A percentile compares a stretch with the other conserved stretches of the same genome.
phyloP scores from a whole-genome alignment of 345 rosid genomes.

The Bruguiera sexangula region DNA sequence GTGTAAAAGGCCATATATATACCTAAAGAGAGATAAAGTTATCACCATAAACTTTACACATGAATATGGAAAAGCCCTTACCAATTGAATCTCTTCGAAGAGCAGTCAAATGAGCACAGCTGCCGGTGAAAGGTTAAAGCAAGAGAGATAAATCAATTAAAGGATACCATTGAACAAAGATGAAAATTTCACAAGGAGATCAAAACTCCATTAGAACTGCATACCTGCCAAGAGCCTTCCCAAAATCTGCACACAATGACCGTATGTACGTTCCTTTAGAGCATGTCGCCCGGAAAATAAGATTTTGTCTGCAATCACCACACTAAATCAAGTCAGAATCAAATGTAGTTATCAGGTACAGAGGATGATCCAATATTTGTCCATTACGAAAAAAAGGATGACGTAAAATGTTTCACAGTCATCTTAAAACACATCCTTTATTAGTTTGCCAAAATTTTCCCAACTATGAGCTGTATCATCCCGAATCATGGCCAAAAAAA shows the following conservation, averaged over 20 bases:
- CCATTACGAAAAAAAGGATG: too few species aligned
- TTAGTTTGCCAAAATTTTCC: not conserved
- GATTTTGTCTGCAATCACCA: conserved; percentile 67
- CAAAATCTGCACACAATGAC: conserved; percentile 90
- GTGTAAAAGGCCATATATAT: too few species aligned
- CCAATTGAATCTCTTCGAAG: conserved; percentile 98
- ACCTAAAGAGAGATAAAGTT: not conserved
- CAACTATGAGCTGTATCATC: not conserved
- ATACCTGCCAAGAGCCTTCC: conserved; percentile 88
- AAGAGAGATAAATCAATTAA: not conserved
- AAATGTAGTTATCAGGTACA: not conserved
- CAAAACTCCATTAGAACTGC: not conserved
- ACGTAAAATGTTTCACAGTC: not conserved
- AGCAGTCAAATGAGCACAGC: conserved; percentile 94
- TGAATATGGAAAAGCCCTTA: conserved; percentile 25
- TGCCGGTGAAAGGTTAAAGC: conserved; percentile 27
- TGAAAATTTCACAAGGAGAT: not conserved
- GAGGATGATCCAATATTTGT: too few species aligned
- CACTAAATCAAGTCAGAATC: not conserved
- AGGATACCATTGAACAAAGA: conserved; percentile 1
- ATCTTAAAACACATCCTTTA: not conserved
- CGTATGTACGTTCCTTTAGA: conserved; percentile 95
- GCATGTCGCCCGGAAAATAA: conserved; percentile 77
- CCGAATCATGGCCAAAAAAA: not conserved
- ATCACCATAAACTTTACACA: not conserved